Evolutionary conservation across 1,139 yeast genomes (phyloP), one percentile per base, ranked within the genome.

Genomic region (Arxiozyma telluris): DNA sequence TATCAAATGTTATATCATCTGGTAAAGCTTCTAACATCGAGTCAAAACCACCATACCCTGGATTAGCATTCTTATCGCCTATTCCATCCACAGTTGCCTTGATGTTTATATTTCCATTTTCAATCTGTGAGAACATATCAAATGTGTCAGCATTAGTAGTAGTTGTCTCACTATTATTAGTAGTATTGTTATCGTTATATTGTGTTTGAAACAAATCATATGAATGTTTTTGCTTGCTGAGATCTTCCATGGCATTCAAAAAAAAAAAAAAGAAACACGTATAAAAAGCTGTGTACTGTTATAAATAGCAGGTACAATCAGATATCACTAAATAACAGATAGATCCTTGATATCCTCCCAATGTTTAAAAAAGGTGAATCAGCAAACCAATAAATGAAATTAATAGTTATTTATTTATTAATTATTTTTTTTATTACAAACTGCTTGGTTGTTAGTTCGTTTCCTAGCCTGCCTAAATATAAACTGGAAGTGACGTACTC

Each of bases 1-100:
- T 54, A 45, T 48, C 53, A 34, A 60, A 50, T 46, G 61, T 62
- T 22, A 67, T 53, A 39, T 62, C 67, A 56, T 68, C 72, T 2
- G 72, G 72, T 30, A 69, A 55, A 18, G 65, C 65, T 55, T 69
- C 72, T 48, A 69, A 54, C 72, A 69, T 69, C 6, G 67, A 55
- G 53, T 69, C 72, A 52, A 68, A 66, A 9, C 49, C 49, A 46
- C 49, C 43, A 17, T 46, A 46, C 6, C 43, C 49, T 21, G 49
- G 49, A 21, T 46, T 46, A 11, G 34, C 49, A 34, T 25, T 46
- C 20, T 17, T 46, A 46, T 46, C 22, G 23, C 23, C 42, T 38
- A 22, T 17, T 34, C 21, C 41, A 1, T 34, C 39, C n/a, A 8
- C n/a, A 15, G 39, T 3, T 34, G 4, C 6, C n/a, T 15, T 34